Conservation (phyloP, 75 land plant genomes). For the Picea sitchensis region DNA sequence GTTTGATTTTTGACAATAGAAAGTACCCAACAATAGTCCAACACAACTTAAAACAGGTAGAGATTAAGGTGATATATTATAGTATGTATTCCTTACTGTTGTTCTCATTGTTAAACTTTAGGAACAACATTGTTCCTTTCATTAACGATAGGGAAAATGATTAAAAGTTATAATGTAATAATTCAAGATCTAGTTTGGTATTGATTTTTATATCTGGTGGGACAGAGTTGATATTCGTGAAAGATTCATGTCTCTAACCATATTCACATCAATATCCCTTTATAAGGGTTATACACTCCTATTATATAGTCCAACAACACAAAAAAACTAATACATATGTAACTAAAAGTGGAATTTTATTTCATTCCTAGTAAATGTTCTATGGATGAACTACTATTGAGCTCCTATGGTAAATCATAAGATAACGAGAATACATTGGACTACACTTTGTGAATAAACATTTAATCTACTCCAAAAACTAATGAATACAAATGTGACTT, state of each 20-base stretch:
- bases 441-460: background rate
- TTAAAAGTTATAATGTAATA: too few relatives aligned
- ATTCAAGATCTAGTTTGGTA: background rate
- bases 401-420: background rate
- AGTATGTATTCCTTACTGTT: too few relatives aligned
- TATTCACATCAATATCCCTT: background rate
- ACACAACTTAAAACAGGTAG: too few relatives aligned
- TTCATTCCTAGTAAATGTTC: background rate
- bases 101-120: too few relatives aligned
- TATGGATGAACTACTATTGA: background rate
- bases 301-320: background rate
- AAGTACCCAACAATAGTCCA: too few relatives aligned
- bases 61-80: too few relatives aligned
- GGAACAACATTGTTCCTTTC: too few relatives aligned
- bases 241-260: background rate
- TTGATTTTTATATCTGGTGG: background rate
- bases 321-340: background rate
- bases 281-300: background rate
- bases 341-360: background rate
- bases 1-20: too few relatives aligned
- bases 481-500: constrained; percentile 2
- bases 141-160: too few relatives aligned
- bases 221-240: background rate
- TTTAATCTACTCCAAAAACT: background rate
- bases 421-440: background rate